Evolutionary conservation across 192 early-diverging fungal species (phyloP).

Genomic region (Backusella circina): DNA sequence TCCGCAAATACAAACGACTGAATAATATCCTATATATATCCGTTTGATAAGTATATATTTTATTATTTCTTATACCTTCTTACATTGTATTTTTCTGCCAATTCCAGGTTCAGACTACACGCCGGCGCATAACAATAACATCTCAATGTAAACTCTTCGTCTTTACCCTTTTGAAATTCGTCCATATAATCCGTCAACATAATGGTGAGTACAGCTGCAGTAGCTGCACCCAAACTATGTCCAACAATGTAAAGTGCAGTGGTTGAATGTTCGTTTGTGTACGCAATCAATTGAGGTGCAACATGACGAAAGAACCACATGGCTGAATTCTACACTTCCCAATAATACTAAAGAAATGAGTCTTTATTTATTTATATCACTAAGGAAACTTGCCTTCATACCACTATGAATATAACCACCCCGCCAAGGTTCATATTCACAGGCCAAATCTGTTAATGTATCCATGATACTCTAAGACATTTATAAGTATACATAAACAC

Average conservation of each 20-base stretch:
- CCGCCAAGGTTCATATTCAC: constrained; percentile 75
- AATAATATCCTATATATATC: constrained; percentile 34
- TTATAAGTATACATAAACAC: neutral
- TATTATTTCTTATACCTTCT: neutral
- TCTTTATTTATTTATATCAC: neutral
- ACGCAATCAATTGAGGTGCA: constrained; percentile 59
- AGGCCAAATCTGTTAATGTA: constrained; percentile 70
- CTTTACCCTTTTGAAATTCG: constrained; percentile 40
- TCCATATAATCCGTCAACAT: constrained; percentile 60
- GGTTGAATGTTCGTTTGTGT: constrained; percentile 48
- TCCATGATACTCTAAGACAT: constrained; percentile 58
- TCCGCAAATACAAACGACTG: constrained; percentile 51
- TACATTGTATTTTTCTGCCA: constrained; percentile 42
- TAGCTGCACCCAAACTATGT: constrained; percentile 69
- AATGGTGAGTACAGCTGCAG: constrained; percentile 69
- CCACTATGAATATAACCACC: constrained; percentile 76
- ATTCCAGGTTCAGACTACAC: constrained; percentile 40
- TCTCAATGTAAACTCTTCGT: constrained; percentile 30
- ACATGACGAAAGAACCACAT: constrained; percentile 68
- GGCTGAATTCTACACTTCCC: constrained; percentile 43
- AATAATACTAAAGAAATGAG: neutral
- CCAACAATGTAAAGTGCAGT: constrained; percentile 64
- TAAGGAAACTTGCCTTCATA: constrained; percentile 42
- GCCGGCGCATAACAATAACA: constrained; percentile 53
- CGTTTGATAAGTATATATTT: neutral